Evolutionary conservation across 2,329 filamentous ascomycete species (phyloP).

Genomic region (Emmonsiellopsis sp.): DNA sequence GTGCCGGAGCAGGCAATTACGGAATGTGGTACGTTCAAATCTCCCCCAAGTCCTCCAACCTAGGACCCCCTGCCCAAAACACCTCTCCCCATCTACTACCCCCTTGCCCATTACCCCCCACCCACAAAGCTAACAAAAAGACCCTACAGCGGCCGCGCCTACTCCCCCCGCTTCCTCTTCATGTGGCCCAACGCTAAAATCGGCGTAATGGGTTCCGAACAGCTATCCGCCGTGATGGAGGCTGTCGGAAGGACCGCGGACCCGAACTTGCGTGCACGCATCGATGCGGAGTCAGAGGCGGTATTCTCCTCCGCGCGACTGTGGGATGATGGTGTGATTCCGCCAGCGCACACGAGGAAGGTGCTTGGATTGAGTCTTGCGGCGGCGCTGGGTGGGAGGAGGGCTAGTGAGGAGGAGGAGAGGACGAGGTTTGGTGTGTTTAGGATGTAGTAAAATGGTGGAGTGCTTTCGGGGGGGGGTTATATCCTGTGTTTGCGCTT

Average conservation of each 20-base stretch:
- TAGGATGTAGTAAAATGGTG: constrained; percentile 63
- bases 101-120: background rate
- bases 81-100: constrained; percentile 1
- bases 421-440: constrained; percentile 70
- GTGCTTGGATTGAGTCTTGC: constrained; percentile 65
- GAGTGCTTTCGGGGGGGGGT: no score
- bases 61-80: no score
- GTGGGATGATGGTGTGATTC: constrained; percentile 84
- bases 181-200: constrained; percentile 98
- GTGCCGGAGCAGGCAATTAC: constrained; percentile 92
- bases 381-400: constrained; percentile 61
- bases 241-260: constrained; percentile 79
- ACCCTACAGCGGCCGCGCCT: constrained; percentile 63
- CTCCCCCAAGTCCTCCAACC: no score
- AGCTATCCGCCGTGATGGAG: constrained; percentile 88
- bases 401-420: constrained; percentile 44
- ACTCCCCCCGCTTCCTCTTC: constrained; percentile 83
- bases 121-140: background rate
- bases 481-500: background rate
- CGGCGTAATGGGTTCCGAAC: constrained; percentile 91
- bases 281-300: constrained; percentile 83
- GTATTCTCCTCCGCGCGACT: constrained; percentile 79
- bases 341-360: constrained; percentile 63
- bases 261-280: constrained; percentile 69
- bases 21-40: constrained; percentile 68